Evolutionary conservation across 2,329 filamentous ascomycete genomes (phyloP).

Genomic region (Alternaria conjuncta): DNA sequence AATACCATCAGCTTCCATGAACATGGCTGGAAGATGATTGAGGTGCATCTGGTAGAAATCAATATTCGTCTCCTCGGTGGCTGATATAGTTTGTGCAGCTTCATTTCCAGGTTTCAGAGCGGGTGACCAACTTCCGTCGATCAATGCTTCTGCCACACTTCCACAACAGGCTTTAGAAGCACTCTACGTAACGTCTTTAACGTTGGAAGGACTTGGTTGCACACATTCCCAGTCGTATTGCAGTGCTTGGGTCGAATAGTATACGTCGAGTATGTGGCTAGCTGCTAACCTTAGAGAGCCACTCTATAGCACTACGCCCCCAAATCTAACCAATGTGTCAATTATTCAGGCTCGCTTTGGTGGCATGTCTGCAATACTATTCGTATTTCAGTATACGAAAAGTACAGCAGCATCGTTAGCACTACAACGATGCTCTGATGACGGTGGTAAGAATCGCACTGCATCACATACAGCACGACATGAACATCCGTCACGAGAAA

Average conservation of each 20-base stretch:
- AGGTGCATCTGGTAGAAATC: neutral
- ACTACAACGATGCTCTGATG: neutral
- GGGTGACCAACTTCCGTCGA: neutral
- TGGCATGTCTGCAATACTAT: neutral
- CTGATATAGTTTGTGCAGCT: neutral
- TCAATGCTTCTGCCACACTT: neutral
- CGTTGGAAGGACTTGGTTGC: neutral
- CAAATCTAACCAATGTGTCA: neutral
- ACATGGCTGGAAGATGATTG: neutral
- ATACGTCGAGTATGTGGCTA: neutral
- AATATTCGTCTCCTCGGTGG: neutral
- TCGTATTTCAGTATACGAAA: neutral
- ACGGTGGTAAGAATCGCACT: neutral
- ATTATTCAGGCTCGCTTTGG: neutral
- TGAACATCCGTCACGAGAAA: neutral
- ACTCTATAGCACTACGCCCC: neutral
- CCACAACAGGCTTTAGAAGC: neutral
- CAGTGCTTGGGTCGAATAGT: neutral
- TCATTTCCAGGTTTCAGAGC: neutral
- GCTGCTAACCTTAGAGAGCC: neutral
- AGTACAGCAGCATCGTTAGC: neutral
- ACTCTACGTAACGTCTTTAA: neutral
- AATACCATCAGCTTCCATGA: neutral
- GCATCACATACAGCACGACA: neutral
- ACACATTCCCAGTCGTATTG: neutral